Evolutionary conservation across 2,329 filamentous ascomycete species (phyloP).

Genomic region (Colletotrichum navitas): DNA sequence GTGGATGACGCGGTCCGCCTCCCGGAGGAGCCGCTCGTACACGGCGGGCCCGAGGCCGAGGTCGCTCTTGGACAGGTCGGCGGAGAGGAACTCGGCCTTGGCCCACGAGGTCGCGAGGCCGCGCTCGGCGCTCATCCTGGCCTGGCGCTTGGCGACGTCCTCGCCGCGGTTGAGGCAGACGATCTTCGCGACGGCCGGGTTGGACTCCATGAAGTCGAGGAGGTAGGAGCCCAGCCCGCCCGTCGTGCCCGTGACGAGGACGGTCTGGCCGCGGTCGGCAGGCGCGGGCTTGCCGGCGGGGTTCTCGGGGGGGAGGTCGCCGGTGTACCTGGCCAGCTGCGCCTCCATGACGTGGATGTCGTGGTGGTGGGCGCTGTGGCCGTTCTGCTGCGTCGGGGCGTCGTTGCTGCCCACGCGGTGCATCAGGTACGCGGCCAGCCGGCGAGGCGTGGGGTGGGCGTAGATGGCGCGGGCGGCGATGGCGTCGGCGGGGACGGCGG

Average conservation of each 20-base stretch:
- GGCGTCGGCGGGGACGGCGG: constrained; percentile 50
- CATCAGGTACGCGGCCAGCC: constrained; percentile 52
- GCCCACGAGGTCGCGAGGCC: constrained; percentile 53
- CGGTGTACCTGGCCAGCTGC: constrained; percentile 53
- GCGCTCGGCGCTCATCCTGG: constrained; percentile 51
- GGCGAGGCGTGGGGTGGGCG: constrained; percentile 52
- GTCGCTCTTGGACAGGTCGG: constrained; percentile 59
- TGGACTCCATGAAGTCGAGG: constrained; percentile 49
- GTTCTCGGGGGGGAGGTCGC: constrained; percentile 47
- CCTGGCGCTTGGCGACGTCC: constrained; percentile 58
- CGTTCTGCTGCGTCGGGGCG: background rate
- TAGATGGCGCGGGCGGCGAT: constrained; percentile 56
- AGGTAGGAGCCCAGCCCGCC: constrained; percentile 36
- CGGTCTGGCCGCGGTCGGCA: constrained; percentile 50
- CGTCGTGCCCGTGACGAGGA: constrained; percentile 38
- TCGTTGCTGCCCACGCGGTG: constrained; percentile 9
- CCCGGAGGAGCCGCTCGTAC: constrained; percentile 53
- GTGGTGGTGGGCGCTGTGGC: constrained; percentile 35
- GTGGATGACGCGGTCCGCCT: constrained; percentile 63
- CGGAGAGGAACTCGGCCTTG: constrained; percentile 62
- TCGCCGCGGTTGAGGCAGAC: constrained; percentile 63
- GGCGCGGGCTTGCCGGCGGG: constrained; percentile 47
- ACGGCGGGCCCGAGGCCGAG: constrained; percentile 60
- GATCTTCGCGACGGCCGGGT: constrained; percentile 55
- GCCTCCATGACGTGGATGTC: constrained; percentile 50